These are phyloP conservation scores for Phyllostachys edulis DNA, from an alignment of 176 grass and related monocot genomes.

Conservation along the genomic window DNA sequence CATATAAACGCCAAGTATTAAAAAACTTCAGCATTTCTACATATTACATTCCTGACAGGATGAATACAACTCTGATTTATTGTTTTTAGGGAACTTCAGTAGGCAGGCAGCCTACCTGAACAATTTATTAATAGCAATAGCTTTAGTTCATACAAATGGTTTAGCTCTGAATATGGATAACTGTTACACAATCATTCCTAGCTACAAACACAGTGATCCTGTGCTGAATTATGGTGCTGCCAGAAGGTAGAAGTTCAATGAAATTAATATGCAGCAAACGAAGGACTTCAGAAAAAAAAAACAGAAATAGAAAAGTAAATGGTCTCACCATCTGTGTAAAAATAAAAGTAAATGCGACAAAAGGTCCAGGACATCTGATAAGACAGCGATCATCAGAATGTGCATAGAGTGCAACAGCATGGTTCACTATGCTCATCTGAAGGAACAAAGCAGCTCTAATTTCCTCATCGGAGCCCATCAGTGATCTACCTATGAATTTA, in stretches of 20 bases:
- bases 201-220: background rate
- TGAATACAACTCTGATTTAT: background rate
- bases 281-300: background rate
- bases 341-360: conserved; percentile 26
- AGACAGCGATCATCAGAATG: conserved; percentile 31
- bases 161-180: conserved; percentile 4
- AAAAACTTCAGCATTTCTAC: conserved; percentile 9
- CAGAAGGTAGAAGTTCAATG: background rate
- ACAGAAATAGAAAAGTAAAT: background rate
- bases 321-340: conserved; percentile 34
- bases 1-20: background rate
- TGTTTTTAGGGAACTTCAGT: background rate
- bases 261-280: background rate
- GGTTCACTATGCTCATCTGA: conserved; percentile 41
- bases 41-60: conserved; percentile 3
- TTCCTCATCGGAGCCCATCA: conserved; percentile 33
- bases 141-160: background rate
- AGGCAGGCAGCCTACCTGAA: background rate
- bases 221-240: conserved; percentile 23
- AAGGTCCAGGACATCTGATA: conserved; percentile 28
- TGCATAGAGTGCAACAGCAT: conserved; percentile 35
- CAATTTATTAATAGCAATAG: background rate
- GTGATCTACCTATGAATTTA: conserved; percentile 17
- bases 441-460: conserved; percentile 45
- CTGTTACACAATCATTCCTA: background rate